Evolutionary conservation across 768 basidiomycete species (phyloP).

Genomic region (Mrakia frigida): DNA sequence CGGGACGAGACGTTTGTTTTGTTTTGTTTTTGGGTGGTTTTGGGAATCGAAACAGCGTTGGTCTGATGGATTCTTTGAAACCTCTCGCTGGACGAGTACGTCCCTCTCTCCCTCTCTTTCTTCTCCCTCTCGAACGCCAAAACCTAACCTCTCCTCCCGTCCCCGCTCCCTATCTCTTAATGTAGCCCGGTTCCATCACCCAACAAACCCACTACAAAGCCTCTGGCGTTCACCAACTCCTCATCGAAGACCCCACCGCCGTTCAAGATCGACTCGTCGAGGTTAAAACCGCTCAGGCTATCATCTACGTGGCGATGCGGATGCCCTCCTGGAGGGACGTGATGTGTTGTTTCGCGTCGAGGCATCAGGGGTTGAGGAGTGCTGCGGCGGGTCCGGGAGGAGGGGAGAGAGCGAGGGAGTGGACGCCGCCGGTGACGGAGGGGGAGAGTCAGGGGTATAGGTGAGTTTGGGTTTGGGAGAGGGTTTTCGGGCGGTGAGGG

Average conservation of each 20-base stretch:
- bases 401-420: background rate
- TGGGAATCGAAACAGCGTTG: too few relatives aligned
- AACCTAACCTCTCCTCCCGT: background rate
- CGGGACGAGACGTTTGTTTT: background rate
- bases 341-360: slow-evolving; percentile 7
- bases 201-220: background rate
- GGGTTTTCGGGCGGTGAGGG: too few relatives aligned
- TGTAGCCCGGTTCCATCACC: slow-evolving; percentile 2
- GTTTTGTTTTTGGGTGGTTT: too few relatives aligned
- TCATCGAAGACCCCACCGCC: background rate
- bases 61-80: slow-evolving; percentile 6
- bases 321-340: background rate
- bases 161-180: background rate
- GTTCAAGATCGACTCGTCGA: background rate
- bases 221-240: background rate
- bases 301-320: background rate
- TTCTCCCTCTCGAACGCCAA: background rate
- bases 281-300: background rate
- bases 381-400: background rate
- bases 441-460: background rate
- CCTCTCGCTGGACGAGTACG: background rate
- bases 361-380: background rate
- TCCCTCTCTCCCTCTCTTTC: background rate
- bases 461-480: too few relatives aligned
- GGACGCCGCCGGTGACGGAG: background rate